Conservation (phyloP, 2,329 filamentous ascomycete genomes). For the Talaromyces amestolkiae region DNA sequence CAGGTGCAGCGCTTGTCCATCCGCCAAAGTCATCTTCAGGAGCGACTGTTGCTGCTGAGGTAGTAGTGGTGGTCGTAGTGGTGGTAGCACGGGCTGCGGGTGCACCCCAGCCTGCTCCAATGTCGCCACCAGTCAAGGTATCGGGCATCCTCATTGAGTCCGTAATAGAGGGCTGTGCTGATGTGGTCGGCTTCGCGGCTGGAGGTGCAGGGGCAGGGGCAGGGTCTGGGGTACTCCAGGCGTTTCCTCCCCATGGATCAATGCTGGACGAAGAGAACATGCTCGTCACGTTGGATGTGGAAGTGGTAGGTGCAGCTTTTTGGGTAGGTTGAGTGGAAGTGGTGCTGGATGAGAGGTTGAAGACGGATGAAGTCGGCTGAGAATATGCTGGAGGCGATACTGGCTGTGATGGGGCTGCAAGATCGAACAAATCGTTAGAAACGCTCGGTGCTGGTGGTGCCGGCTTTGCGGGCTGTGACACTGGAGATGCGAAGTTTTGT, state of each 20-base stretch:
- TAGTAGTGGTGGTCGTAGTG: conserved; percentile 29
- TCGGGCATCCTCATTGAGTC: conserved; percentile 42
- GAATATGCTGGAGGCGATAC: conserved; percentile 39
- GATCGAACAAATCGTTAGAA: conserved; percentile 79
- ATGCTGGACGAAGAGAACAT: conserved; percentile 42
- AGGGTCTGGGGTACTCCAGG: conserved; percentile 69
- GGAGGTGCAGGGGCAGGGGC: conserved; percentile 51
- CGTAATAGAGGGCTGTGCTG: background rate
- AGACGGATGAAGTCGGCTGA: conserved; percentile 60
- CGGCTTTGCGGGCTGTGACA: conserved; percentile 38
- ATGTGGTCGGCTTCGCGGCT: conserved; percentile 18
- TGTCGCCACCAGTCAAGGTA: conserved; percentile 57
- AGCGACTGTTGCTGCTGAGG: conserved; percentile 63
- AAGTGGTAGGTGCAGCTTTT: conserved; percentile 33
- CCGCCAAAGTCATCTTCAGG: conserved; percentile 95
- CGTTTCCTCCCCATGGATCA: conserved; percentile 84
- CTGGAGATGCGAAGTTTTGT: conserved; percentile 51
- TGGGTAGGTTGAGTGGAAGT: conserved; percentile 42
- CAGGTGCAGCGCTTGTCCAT: conserved; percentile 75
- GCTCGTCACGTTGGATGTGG: conserved; percentile 46
- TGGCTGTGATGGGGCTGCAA: conserved; percentile 54
- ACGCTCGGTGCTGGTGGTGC: conserved; percentile 51
- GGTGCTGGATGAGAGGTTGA: conserved; percentile 68
- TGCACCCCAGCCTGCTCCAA: conserved; percentile 64
- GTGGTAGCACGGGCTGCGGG: conserved; percentile 32